These are phyloP conservation scores for Lachnellula arida DNA, from an alignment of 2,329 filamentous ascomycete genomes.

Conservation along the genomic window DNA sequence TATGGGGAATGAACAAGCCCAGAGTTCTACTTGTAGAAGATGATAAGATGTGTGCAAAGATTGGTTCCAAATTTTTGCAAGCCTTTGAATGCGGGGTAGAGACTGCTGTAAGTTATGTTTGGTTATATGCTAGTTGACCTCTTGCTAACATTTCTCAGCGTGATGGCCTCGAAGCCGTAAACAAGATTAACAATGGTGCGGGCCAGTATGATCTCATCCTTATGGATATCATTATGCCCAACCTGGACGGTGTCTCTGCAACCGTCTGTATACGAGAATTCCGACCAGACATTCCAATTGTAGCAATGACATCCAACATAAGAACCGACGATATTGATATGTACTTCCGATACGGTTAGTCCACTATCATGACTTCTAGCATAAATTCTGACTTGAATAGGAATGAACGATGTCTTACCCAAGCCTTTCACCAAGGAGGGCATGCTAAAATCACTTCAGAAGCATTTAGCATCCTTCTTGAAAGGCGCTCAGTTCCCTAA, in stretches of 20 bases:
- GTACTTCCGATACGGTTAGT: constrained; percentile 92
- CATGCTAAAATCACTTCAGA: constrained; percentile 80
- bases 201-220: constrained; percentile 64
- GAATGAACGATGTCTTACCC: constrained; percentile 95
- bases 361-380: constrained; percentile 1
- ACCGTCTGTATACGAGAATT: constrained; percentile 90
- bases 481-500: constrained; percentile 44
- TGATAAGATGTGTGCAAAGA: constrained; percentile 61
- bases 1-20: constrained; percentile 62
- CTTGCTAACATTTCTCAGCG: constrained; percentile 45
- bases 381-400: constrained; percentile 44
- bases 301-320: constrained; percentile 99
- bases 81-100: constrained; percentile 64
- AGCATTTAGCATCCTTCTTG: constrained; percentile 79
- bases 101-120: constrained; percentile 52
- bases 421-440: constrained; percentile 94
- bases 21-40: constrained; percentile 89
- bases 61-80: constrained; percentile 62
- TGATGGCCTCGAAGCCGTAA: constrained; percentile 87
- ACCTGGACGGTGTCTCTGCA: constrained; percentile 89
- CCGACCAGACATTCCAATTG: constrained; percentile 76
- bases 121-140: neutral
- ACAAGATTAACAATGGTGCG: constrained; percentile 60
- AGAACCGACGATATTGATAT: constrained; percentile 93
- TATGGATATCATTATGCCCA: constrained; percentile 97